A percentile compares a stretch with the other conserved stretches of the same genome.
phyloP scores from a whole-genome alignment of 192 early-diverging fungal species.

The Rhizoclosmatium sp. region DNA sequence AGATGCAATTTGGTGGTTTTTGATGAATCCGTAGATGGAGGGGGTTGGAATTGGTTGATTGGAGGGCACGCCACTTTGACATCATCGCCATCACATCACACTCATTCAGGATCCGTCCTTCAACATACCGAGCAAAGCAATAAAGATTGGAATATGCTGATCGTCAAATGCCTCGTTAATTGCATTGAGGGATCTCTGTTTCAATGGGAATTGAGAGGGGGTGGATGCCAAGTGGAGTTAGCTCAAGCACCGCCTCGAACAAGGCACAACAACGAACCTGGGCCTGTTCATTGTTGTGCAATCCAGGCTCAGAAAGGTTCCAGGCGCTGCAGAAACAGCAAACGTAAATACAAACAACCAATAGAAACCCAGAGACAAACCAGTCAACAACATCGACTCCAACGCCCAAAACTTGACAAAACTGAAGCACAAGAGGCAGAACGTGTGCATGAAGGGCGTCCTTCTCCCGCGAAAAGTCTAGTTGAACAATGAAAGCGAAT shows the following conservation, averaged over 20 bases:
- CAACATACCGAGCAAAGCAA: constrained; percentile 20
- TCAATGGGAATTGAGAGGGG: not conserved
- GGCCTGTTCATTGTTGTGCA: constrained; percentile 30
- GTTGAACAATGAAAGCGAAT: not conserved
- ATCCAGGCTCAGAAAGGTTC: constrained; percentile 21
- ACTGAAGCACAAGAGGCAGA: constrained; percentile 25
- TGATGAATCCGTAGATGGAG: not conserved
- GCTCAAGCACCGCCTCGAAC: not conserved
- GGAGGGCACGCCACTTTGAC: too few species aligned
- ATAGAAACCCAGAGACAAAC: constrained; percentile 15
- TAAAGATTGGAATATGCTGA: constrained; percentile 26
- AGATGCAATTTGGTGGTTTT: too few species aligned
- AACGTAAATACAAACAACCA: not conserved
- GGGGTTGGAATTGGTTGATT: not conserved
- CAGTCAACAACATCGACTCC: constrained; percentile 39
- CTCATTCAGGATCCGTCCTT: not conserved
- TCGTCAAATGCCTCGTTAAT: constrained; percentile 1
- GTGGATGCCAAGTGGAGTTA: not conserved
- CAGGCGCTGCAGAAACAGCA: constrained; percentile 25
- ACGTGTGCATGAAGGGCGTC: constrained; percentile 26
- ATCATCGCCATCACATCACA: not conserved
- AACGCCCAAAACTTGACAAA: constrained; percentile 31
- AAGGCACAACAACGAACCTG: not conserved
- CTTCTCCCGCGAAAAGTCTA: constrained; percentile 29
- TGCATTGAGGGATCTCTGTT: constrained; percentile 14